Evolutionary conservation across 371 early-diverging fungal species (phyloP), one percentile per base, ranked within the genome.

Genomic region (Massospora cicadina): DNA sequence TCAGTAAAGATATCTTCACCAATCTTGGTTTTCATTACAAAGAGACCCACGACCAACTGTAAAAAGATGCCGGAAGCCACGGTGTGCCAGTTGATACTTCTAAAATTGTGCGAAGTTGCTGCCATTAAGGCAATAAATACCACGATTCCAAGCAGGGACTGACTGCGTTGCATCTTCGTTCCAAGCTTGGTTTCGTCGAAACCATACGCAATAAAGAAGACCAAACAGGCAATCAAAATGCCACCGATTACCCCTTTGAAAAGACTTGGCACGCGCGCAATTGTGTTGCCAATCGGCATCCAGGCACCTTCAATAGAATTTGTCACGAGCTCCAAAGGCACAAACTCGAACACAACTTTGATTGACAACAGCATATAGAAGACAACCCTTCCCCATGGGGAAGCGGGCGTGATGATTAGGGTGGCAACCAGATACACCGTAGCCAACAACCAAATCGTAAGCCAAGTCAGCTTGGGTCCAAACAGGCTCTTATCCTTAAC

Each of bases 11-110:
- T 70, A 65, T 82, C 75, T 60, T 81, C 79, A 25, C 93, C 93
- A 65, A 83, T 81, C n/a, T 72, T 65, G 54, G 86, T 84, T 60
- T 84, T 80, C 68, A 91, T 79, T 30, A 91, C 87, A 69, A 93
- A 79, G 43, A 90, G 73, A 28, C 85, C 94, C 58, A 93, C 71
- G 54, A 88, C 61, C 72, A 85, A 86, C 72, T 93, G 92, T 68
- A 88, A 55, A 24, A 88, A 70, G 56, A 85, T 76, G 21, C 88
- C 91, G 53, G 80, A 79, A 58, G 79, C 72, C 23, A 92, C 85
- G 1, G 88, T 90, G 70, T 77, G 77, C 88, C 89, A 88, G 27
- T 81, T 78, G 70, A 94, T 80, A 29, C 72, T 67, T 23, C 66
- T 73, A 55, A 77, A 83, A 70, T 88, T 71, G 74, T 77, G 72